These are phyloP conservation scores for Eimeria zaria DNA, from an alignment of 169 alveolate species.

Conservation along the genomic window DNA sequence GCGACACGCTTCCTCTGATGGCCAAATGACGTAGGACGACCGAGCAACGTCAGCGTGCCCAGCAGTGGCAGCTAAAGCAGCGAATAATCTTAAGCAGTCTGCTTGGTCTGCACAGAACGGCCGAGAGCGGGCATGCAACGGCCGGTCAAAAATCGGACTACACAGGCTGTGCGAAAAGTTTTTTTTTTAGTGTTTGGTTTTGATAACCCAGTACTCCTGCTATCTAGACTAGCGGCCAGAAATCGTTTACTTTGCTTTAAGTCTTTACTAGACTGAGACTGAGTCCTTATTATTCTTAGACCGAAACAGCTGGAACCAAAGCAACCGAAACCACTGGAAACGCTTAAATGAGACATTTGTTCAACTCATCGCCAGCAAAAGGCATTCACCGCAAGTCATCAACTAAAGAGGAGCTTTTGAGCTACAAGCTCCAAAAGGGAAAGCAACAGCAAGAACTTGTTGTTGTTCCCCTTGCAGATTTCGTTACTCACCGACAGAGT, in stretches of 20 bases:
- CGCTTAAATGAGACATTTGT: neutral
- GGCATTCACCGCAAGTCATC: neutral
- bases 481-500: neutral
- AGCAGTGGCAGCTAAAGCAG: neutral
- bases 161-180: neutral
- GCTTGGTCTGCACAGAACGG: neutral
- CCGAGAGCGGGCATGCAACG: neutral
- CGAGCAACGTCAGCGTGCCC: neutral
- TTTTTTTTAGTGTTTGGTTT: neutral
- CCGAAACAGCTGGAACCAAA: too few relatives aligned
- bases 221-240: too few relatives aligned
- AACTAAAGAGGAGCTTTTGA: neutral
- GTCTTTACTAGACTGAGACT: too few relatives aligned
- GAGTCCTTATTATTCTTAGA: too few relatives aligned
- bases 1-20: slow-evolving; percentile 13
- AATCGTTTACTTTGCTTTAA: too few relatives aligned
- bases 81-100: neutral
- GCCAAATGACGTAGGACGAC: neutral
- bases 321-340: neutral
- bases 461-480: neutral
- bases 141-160: neutral
- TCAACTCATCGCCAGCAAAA: neutral
- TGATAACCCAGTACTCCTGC: neutral
- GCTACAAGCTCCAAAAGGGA: neutral
- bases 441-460: neutral